phyloP scores from a whole-genome alignment of 768 basidiomycete genomes.

The Macrolepiota albuminosa region DNA sequence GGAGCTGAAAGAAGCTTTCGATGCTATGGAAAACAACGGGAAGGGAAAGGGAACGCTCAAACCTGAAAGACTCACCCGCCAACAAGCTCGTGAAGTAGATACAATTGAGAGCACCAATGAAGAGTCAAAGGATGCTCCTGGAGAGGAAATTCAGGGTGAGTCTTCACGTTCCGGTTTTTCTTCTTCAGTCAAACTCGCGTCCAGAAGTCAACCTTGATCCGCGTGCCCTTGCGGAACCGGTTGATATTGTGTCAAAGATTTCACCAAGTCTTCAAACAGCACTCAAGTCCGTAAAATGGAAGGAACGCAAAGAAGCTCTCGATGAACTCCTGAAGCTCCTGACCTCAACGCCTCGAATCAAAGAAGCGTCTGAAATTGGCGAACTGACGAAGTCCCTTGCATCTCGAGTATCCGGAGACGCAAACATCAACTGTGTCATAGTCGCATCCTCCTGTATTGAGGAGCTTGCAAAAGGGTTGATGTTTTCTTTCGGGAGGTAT shows the following conservation, averaged over 20 bases:
- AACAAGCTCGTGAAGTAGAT: conserved; percentile 69
- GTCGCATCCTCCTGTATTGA: conserved; percentile 83
- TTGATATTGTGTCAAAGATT: conserved; percentile 72
- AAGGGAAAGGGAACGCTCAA: conserved; percentile 81
- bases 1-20: conserved; percentile 90
- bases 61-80: conserved; percentile 74
- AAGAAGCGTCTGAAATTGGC: conserved; percentile 72
- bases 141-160: conserved; percentile 43
- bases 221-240: conserved; percentile 72
- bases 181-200: conserved; percentile 9
- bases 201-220: conserved; percentile 66
- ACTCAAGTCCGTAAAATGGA: conserved; percentile 94
- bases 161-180: conserved; percentile 4
- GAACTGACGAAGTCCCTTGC: conserved; percentile 78
- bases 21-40: conserved; percentile 75
- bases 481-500: conserved; percentile 67
- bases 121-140: conserved; percentile 29
- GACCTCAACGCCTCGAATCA: conserved; percentile 66
- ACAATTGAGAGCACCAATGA: conserved; percentile 28
- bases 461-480: conserved; percentile 79
- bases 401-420: conserved; percentile 77
- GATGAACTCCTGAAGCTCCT: conserved; percentile 77
- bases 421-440: conserved; percentile 94
- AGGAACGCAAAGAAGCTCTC: conserved; percentile 89
- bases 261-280: conserved; percentile 69